Evolutionary conservation across 805 yeast genomes (phyloP).

Genomic region (Starmerella asiatica): DNA sequence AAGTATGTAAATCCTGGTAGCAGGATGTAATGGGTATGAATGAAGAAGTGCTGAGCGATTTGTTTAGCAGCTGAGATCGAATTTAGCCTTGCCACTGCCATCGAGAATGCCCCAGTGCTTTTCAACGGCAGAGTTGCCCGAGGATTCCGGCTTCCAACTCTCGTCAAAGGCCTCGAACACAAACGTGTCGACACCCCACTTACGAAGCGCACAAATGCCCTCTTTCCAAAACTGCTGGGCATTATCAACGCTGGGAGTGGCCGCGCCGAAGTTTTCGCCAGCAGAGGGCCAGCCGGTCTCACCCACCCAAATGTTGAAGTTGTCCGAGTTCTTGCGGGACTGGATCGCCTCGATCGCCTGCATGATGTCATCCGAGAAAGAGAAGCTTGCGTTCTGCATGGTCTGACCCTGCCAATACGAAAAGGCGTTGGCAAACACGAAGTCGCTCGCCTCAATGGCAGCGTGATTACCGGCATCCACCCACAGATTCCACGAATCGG

Average conservation of each 20-base stretch:
- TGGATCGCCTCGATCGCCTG: slow-evolving; percentile 88
- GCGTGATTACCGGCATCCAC: slow-evolving; percentile 64
- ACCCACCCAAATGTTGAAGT: slow-evolving; percentile 86
- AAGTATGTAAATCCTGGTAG: no score
- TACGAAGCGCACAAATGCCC: slow-evolving; percentile 85
- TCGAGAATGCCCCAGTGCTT: slow-evolving; percentile 86
- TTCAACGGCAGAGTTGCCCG: slow-evolving; percentile 76
- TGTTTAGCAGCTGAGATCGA: slow-evolving; percentile 21
- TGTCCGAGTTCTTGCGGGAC: slow-evolving; percentile 71
- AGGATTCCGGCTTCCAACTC: slow-evolving; percentile 71
- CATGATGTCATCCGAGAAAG: slow-evolving; percentile 94
- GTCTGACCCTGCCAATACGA: slow-evolving; percentile 99
- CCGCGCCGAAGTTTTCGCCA: slow-evolving; percentile 55
- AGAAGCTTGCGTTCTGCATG: slow-evolving; percentile 65
- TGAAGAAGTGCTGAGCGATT: no score
- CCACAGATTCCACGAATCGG: slow-evolving; percentile 87
- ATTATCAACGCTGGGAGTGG: slow-evolving; percentile 57
- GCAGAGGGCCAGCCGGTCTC: slow-evolving; percentile 96
- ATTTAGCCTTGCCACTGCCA: slow-evolving; percentile 28
- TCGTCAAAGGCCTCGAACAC: slow-evolving; percentile 94
- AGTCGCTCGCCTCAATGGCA: slow-evolving; percentile 69
- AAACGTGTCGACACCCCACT: slow-evolving; percentile 87
- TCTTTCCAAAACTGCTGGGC: slow-evolving; percentile 76
- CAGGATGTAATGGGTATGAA: no score
- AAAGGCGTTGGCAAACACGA: slow-evolving; percentile 87